phyloP scores from a whole-genome alignment of 805 yeast genomes.

The Suhomyces canberraensis region DNA sequence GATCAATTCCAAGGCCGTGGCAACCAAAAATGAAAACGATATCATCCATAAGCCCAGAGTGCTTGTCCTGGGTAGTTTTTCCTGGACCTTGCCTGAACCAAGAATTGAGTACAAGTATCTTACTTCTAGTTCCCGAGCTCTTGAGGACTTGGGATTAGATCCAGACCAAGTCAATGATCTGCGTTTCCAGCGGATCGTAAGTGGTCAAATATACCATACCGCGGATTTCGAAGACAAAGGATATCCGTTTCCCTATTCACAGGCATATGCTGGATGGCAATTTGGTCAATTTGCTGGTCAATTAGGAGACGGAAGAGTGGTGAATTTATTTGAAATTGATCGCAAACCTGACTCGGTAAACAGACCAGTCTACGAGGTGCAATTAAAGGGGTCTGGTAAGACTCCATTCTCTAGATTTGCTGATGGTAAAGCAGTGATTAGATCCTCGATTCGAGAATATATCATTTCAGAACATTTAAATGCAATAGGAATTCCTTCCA shows the following conservation, averaged over 20 bases:
- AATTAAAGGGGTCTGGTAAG: constrained; percentile 86
- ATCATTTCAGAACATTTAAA: constrained; percentile 77
- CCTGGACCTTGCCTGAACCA: constrained; percentile 68
- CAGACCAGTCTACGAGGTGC: constrained; percentile 56
- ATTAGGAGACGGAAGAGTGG: constrained; percentile 92
- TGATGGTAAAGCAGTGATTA: constrained; percentile 89
- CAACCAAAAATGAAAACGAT: constrained; percentile 26
- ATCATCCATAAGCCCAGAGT: constrained; percentile 37
- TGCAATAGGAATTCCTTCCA: constrained; percentile 80
- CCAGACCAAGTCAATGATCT: constrained; percentile 37
- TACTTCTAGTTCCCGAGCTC: constrained; percentile 56
- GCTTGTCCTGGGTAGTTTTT: constrained; percentile 58
- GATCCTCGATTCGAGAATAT: constrained; percentile 87
- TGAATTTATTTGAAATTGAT: constrained; percentile 70
- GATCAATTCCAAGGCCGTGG: constrained; percentile 24
- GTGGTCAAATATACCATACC: constrained; percentile 51
- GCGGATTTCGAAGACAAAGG: constrained; percentile 20
- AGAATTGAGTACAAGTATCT: constrained; percentile 53
- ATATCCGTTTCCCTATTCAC: constrained; percentile 73
- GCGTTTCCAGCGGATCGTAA: constrained; percentile 50
- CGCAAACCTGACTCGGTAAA: constrained; percentile 16
- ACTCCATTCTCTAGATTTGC: constrained; percentile 95
- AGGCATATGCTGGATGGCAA: constrained; percentile 94
- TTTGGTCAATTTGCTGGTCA: constrained; percentile 97
- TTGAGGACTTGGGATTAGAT: constrained; percentile 58